Base-by-base conservation (phyloP, 2,329 filamentous ascomycete genomes). In the Lachnellula arida region DNA sequence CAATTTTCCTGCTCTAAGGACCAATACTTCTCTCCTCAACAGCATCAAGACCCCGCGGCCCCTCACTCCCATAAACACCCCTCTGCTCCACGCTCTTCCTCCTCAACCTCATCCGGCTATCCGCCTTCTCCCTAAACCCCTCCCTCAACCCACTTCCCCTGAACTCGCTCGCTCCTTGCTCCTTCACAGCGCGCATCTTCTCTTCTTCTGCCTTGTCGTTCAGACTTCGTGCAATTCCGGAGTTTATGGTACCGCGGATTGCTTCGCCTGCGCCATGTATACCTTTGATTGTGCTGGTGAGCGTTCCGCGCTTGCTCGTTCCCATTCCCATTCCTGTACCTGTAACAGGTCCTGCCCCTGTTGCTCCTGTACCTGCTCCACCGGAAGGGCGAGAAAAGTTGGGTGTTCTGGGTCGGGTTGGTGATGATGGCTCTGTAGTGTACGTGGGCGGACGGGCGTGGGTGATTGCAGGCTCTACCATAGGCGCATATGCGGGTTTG, bases 231-330 rank as follows among this genome's bases (percentile, higher is more conserved):
- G 63, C 64, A 22, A 67, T 60, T 5, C 42, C 56, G 25, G 46
- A 46, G 44, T 67, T 65, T 3, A 67, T 53, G 8, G 55, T 52
- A 15, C 64, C 64, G 34, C 64, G 40, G 1, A 67, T 17, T 4
- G 61, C 64, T 44, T 67, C 64, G 2, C 60, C 56, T 9, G 63
- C 63, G 19, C 64, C 64, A 35, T 61, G 59, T 0, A 66, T 34
- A 8, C 64, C 64, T 40, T 64, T 65, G 4, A 55, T 19, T 5
- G 60, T 59, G 9, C 37, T 54, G 8, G 46, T 37, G 3, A 62
- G 35, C 23, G 46, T 52, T 40, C 52, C 46, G 5, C 56, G 43
- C 28, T 50, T 28, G 14, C 32, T 37, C 37, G 39, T 25, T 47
- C 8, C 54, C 46, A 35, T 25, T 47, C 8, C 54, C 46, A 35